Evolutionary conservation across 2,329 filamentous ascomycete genomes (phyloP), one percentile per base, ranked within the genome.

Genomic region (Aschersonia sp.): DNA sequence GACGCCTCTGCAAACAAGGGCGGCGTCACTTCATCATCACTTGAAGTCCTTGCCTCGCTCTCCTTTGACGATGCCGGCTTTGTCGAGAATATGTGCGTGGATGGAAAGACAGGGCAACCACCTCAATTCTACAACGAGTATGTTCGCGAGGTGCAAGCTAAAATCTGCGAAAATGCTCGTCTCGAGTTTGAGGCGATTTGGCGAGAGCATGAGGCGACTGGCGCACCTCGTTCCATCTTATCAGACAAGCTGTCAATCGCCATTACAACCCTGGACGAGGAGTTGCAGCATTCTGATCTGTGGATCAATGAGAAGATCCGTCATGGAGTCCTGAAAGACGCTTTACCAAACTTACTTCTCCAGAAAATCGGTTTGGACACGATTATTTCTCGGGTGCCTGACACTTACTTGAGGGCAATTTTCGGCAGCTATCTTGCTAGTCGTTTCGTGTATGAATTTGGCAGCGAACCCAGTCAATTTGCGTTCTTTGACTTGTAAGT

Each of bases 1-100:
- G 92, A 98, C 65, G 92, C 92, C 5, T 95, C 87, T 39, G 89
- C 90, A 49, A 98, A 98, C 78, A 98, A 98, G 75, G 92, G 92
- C 54, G 92, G 92, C 63, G 92, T 98, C 43, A 98, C 92, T 1
- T 96, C 88, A 1, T 97, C 92, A 0, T 97, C 92, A 1, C 81
- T 97, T 33, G 92, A 98, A 61, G 92, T 98, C 5, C 78, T 98
- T 30, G 92, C 92, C 6, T 92, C 88, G 11, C 75, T 98, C 49
- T 92, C 88, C 41, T 97, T 98, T 61, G 87, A 98, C 58, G 92
- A 98, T 55, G 71, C 79, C 49, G 79, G 82, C 54, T 98, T 98
- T 68, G 76, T 84, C 46, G 74, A 88, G 66, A 82, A 98, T 73
- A 98, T 98, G 92, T 98, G 92, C 67, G 78, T 92, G 53, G 79